phyloP scores from a whole-genome alignment of 1,139 yeast species.

The Trichomonascaceae sp. region DNA sequence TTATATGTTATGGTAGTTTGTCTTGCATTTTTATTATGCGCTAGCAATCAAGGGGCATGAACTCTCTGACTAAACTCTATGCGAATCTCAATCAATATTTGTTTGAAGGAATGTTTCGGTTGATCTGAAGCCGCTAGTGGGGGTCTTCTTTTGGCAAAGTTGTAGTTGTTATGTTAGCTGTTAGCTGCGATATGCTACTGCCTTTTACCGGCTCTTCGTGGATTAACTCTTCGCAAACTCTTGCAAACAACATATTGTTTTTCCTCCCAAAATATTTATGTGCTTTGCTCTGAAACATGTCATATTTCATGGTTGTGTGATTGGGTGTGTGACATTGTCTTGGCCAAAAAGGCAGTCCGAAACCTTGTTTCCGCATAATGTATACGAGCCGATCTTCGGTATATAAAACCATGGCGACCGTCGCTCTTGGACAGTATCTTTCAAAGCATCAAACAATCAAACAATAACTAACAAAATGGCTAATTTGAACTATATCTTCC shows the following conservation, averaged over 20 bases:
- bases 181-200: not conserved
- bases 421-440: not conserved
- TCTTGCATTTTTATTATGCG: not conserved
- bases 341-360: not conserved
- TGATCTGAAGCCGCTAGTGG: not conserved
- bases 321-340: not conserved
- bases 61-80: not conserved
- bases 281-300: not conserved
- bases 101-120: not conserved
- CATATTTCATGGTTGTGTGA: not conserved
- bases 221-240: not conserved
- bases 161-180: not conserved
- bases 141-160: too few relatives aligned
- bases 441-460: not conserved
- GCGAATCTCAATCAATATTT: not conserved
- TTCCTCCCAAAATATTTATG: not conserved
- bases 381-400: not conserved
- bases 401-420: not conserved
- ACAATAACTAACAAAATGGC: not conserved
- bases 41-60: not conserved
- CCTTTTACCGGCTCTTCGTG: too few relatives aligned
- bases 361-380: not conserved
- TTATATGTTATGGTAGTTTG: not conserved
- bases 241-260: constrained; percentile 11
- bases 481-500: not conserved